These are phyloP conservation scores for Mortierella sp. DNA, from an alignment of 371 early-diverging fungal species.

Conservation along the genomic window DNA sequence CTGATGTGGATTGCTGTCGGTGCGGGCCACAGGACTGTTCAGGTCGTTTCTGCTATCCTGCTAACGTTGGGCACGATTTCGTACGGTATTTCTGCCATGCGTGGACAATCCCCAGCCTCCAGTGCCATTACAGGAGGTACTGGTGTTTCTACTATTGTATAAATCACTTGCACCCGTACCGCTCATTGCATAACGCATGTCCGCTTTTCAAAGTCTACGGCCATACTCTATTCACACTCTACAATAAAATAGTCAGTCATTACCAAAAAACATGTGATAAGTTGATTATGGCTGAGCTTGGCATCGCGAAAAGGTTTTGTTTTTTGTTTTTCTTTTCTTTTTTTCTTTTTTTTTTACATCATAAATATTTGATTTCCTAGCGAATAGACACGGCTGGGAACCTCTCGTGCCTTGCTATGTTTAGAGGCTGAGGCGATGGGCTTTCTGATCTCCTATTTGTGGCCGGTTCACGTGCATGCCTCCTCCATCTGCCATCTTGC, in stretches of 20 bases:
- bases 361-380: neutral
- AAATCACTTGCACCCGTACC: slow-evolving; percentile 19
- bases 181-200: neutral
- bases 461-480: slow-evolving; percentile 52
- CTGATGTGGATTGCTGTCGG: slow-evolving; percentile 25
- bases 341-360: neutral
- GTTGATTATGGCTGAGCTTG: no score
- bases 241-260: no score
- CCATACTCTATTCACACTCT: slow-evolving; percentile 16
- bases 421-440: slow-evolving; percentile 6
- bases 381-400: slow-evolving; percentile 28
- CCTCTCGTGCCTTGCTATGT: slow-evolving; percentile 23
- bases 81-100: slow-evolving; percentile 28
- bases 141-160: slow-evolving; percentile 50
- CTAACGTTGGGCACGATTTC: slow-evolving; percentile 37
- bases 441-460: slow-evolving; percentile 19
- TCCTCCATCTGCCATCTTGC: slow-evolving; percentile 19
- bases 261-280: no score
- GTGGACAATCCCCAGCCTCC: slow-evolving; percentile 41
- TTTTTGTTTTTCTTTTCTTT: neutral
- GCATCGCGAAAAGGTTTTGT: neutral
- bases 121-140: slow-evolving; percentile 48
- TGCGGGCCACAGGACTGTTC: slow-evolving; percentile 21
- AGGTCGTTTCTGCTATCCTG: slow-evolving; percentile 37
- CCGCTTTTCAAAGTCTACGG: slow-evolving; percentile 31